Evolutionary conservation across 2,329 filamentous ascomycete genomes (phyloP).

Genomic region (Cladosporium colombiae): DNA sequence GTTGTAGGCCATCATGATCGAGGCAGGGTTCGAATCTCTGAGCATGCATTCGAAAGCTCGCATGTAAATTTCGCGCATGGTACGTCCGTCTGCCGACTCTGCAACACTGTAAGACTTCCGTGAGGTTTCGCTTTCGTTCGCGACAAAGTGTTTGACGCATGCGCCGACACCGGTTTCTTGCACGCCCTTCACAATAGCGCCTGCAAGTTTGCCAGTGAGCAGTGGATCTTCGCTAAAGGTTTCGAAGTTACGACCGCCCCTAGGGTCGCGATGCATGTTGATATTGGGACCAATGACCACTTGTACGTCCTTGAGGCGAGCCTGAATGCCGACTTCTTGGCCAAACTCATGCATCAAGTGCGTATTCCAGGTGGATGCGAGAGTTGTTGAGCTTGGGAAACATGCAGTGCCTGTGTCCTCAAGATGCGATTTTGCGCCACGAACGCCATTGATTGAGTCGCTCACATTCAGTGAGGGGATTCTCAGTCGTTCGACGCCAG

Average conservation of each 20-base stretch:
- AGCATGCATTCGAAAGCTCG: constrained; percentile 73
- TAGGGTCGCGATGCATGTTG: constrained; percentile 29
- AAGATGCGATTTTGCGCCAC: constrained; percentile 66
- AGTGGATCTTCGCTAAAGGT: constrained; percentile 82
- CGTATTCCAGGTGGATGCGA: constrained; percentile 33
- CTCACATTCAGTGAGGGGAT: constrained; percentile 66
- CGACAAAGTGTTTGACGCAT: constrained; percentile 76
- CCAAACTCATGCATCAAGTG: constrained; percentile 27
- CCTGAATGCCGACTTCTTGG: constrained; percentile 30
- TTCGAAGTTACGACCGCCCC: constrained; percentile 79
- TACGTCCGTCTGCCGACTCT: constrained; percentile 59
- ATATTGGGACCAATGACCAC: constrained; percentile 32
- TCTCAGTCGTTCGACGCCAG: constrained; percentile 46
- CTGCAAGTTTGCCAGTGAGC: constrained; percentile 70
- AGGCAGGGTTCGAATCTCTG: neutral
- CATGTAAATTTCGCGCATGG: constrained; percentile 70
- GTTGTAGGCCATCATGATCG: constrained; percentile 73
- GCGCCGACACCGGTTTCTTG: constrained; percentile 74
- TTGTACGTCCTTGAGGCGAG: constrained; percentile 33
- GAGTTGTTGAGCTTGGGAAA: constrained; percentile 61
- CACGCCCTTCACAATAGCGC: constrained; percentile 61
- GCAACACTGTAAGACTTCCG: constrained; percentile 48
- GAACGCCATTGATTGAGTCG: constrained; percentile 70
- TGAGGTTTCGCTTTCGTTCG: constrained; percentile 71
- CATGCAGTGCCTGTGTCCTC: constrained; percentile 67